Evolutionary conservation across 495 filamentous ascomycete genomes (phyloP), one percentile per base, ranked within the genome.

Genomic region (Penicillium subrubescens): DNA sequence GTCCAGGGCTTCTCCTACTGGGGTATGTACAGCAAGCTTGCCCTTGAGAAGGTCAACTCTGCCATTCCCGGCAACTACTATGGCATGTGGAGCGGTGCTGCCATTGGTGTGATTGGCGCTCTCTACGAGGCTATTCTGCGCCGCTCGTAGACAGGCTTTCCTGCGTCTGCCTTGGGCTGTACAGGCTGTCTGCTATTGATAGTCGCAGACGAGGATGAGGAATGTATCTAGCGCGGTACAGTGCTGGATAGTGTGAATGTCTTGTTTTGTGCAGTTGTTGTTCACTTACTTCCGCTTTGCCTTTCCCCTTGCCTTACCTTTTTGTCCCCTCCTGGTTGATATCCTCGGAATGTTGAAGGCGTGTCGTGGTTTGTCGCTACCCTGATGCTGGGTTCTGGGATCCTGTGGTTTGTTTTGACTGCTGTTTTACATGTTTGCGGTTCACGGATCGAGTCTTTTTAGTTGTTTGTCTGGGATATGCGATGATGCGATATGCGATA

Each of bases 91-190:
- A 87, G 89, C 33, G 92, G 92, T 0, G 80, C 89, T 31, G 86
- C 83, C 21, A 88, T 96, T 61, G 89, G 90, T 17, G 82, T 83
- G 19, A 62, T 97, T 33, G 81, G 86, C 37, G 88, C 88, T 50
- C 67, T 97, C 57, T 97, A 96, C 73, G 93, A 96, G 71, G 93
- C 92, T 12, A 87, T 93, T 63, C 75, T 95, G 75, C 88, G 85
- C 80, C 92, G 61, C 31, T 63, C 90, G 78, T 93, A 44, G 21
- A 61, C 53, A 33, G 41, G 27, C 54, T 62, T 68, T 55, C 29
- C 54, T 70, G 54, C 55, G 23, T 63, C 57, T 62, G 58, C 41
- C 62, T 58, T 31, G 62, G 53, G 60, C 59, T 73, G 64, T 70
- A 72, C 65, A 68, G 64, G 43, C 52, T 50, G 51, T 64, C 57